Evolutionary conservation across 2,329 filamentous ascomycete genomes (phyloP).

Genomic region (Verticillium longisporum): DNA sequence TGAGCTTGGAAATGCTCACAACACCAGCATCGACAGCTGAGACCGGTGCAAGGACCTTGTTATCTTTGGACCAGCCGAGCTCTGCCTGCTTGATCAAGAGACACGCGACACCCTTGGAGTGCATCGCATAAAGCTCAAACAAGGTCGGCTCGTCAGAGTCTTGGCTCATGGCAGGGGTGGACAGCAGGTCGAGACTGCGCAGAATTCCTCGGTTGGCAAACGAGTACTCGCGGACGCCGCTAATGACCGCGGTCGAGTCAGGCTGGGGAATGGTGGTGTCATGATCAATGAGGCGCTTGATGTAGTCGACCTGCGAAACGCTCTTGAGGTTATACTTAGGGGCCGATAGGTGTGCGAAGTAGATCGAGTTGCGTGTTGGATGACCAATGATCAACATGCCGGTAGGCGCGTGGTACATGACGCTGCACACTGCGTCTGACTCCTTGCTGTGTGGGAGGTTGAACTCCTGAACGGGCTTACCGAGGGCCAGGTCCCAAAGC

Average conservation of each 20-base stretch:
- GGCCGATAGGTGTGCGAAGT: slow-evolving; percentile 91
- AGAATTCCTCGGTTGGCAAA: slow-evolving; percentile 81
- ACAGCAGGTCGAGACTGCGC: slow-evolving; percentile 83
- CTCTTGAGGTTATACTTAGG: slow-evolving; percentile 82
- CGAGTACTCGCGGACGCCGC: slow-evolving; percentile 91
- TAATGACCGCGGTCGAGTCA: slow-evolving; percentile 95
- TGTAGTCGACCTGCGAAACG: slow-evolving; percentile 82
- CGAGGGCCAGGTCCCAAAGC: slow-evolving; percentile 93
- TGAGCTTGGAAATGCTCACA: slow-evolving; percentile 68
- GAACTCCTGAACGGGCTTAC: slow-evolving; percentile 94
- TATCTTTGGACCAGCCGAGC: slow-evolving; percentile 85
- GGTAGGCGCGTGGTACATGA: slow-evolving; percentile 85
- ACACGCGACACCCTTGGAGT: slow-evolving; percentile 93
- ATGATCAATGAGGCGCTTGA: slow-evolving; percentile 68
- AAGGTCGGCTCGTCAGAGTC: slow-evolving; percentile 64
- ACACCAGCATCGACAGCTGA: slow-evolving; percentile 69
- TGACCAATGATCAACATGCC: slow-evolving; percentile 94
- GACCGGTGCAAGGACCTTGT: slow-evolving; percentile 74
- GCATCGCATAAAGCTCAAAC: slow-evolving; percentile 96
- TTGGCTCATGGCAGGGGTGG: slow-evolving; percentile 57
- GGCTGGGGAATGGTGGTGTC: slow-evolving; percentile 71
- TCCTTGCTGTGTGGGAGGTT: slow-evolving; percentile 95
- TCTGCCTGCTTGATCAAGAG: slow-evolving; percentile 81
- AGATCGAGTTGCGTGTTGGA: slow-evolving; percentile 93
- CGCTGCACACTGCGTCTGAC: slow-evolving; percentile 95